phyloP scores from a whole-genome alignment of 345 rosid species.

The Corchorus olitorius region DNA sequence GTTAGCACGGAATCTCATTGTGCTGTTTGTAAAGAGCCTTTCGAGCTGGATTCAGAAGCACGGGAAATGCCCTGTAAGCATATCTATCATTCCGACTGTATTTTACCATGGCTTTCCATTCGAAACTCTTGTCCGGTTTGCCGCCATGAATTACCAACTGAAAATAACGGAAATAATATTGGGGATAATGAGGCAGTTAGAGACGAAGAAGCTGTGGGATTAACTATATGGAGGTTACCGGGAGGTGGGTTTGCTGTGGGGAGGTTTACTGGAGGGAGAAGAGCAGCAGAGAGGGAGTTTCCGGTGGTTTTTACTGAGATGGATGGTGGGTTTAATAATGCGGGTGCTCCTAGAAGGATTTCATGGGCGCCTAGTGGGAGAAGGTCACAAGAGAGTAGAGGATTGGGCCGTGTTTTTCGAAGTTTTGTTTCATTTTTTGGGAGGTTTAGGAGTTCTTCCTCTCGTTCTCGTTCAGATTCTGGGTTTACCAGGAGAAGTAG shows the following conservation, averaged over 20 bases:
- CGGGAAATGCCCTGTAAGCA: constrained; percentile 73
- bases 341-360: constrained; percentile 54
- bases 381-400: constrained; percentile 49
- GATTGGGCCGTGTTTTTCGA: constrained; percentile 45
- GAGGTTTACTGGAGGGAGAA: constrained; percentile 53
- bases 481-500: constrained; percentile 37
- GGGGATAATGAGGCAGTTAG: constrained; percentile 23
- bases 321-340: constrained; percentile 55
- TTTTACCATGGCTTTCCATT: constrained; percentile 55
- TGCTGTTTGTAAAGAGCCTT: constrained; percentile 58
- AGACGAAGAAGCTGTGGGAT: constrained; percentile 45
- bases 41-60: constrained; percentile 50
- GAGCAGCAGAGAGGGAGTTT: constrained; percentile 49
- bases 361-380: constrained; percentile 50
- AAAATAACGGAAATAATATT: constrained; percentile 18
- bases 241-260: constrained; percentile 69
- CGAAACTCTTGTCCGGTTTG: constrained; percentile 67
- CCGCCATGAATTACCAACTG: constrained; percentile 52
- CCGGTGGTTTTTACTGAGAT: constrained; percentile 61
- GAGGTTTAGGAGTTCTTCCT: constrained; percentile 35
- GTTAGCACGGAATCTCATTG: constrained; percentile 48
- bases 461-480: constrained; percentile 27
- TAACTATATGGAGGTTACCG: constrained; percentile 65
- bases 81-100: constrained; percentile 58
- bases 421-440: constrained; percentile 46